Conservation (phyloP, 2,329 filamentous ascomycete species). For the Blastomyces percursus region DNA sequence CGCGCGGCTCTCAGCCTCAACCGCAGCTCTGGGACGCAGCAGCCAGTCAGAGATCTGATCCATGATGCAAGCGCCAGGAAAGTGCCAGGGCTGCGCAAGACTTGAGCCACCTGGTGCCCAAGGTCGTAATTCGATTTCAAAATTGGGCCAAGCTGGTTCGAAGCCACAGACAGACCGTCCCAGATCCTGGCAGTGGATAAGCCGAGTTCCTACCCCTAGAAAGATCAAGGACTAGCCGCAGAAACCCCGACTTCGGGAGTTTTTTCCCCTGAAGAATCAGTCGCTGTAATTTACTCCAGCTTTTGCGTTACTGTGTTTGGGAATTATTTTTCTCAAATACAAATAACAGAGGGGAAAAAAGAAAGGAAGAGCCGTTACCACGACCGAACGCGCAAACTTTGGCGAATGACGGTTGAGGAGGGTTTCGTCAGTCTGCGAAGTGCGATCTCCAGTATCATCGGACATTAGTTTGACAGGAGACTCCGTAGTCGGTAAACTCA, state of each 20-base stretch:
- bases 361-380: not conserved
- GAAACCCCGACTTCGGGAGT: not conserved
- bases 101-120: not conserved
- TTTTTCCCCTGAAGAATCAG: not conserved
- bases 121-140: not conserved
- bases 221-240: no score
- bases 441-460: not conserved
- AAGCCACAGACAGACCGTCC: not conserved
- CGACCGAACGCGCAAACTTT: not conserved
- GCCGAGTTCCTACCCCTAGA: no score
- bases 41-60: not conserved
- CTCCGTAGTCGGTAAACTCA: not conserved
- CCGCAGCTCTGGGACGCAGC: conserved; percentile 1
- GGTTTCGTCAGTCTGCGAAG: not conserved
- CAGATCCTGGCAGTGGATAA: not conserved
- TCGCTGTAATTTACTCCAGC: not conserved
- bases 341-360: not conserved
- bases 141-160: not conserved
- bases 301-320: not conserved
- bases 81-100: not conserved
- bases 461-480: not conserved
- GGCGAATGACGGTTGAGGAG: not conserved
- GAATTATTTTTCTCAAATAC: not conserved
- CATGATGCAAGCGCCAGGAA: not conserved
- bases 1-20: conserved; percentile 4